Percentiles rank a stretch among this genome's conserved stretches.
Conservation (phyloP, 148 eudicot genomes). For the Nepenthes mirabilis region DNA sequence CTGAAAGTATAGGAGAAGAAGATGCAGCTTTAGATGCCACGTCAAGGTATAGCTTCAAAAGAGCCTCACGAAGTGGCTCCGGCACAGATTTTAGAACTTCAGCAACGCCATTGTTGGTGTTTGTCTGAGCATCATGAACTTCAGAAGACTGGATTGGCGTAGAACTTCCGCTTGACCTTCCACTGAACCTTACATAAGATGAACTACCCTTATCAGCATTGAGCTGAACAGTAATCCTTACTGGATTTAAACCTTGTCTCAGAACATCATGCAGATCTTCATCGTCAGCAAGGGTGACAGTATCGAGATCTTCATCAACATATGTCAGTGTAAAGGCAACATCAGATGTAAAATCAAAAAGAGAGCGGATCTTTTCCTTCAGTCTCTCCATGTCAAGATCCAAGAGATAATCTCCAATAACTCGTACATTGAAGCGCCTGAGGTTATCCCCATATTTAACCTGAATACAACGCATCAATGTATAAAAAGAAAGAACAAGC, state of each 20-base stretch:
- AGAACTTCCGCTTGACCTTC: slow-evolving; percentile 29
- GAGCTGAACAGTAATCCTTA: slow-evolving; percentile 54
- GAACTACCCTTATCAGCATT: slow-evolving; percentile 19
- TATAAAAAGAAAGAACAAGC: background rate
- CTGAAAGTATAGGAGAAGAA: slow-evolving; percentile 36
- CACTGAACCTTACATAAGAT: background rate
- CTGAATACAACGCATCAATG: slow-evolving; percentile 18
- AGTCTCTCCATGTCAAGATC: slow-evolving; percentile 42
- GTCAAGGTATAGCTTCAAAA: slow-evolving; percentile 33
- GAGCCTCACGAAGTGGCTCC: slow-evolving; percentile 30
- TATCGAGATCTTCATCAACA: slow-evolving; percentile 73
- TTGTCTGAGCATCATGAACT: slow-evolving; percentile 15
- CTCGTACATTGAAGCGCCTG: slow-evolving; percentile 63
- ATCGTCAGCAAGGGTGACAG: slow-evolving; percentile 64
- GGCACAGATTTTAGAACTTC: slow-evolving; percentile 40
- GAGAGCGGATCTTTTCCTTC: slow-evolving; percentile 42
- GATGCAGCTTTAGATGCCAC: slow-evolving; percentile 33
- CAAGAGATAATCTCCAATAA: slow-evolving; percentile 32
- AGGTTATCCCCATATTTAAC: slow-evolving; percentile 65
- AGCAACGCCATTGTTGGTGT: slow-evolving; percentile 15
- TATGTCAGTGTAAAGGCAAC: slow-evolving; percentile 49
- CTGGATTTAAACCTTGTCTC: slow-evolving; percentile 61
- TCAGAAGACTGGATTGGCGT: slow-evolving; percentile 26
- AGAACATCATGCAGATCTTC: slow-evolving; percentile 71
- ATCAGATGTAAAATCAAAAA: slow-evolving; percentile 48